These are phyloP conservation scores for Fusarium lateritium DNA, from an alignment of 2,329 filamentous ascomycete genomes.

Conservation along the genomic window DNA sequence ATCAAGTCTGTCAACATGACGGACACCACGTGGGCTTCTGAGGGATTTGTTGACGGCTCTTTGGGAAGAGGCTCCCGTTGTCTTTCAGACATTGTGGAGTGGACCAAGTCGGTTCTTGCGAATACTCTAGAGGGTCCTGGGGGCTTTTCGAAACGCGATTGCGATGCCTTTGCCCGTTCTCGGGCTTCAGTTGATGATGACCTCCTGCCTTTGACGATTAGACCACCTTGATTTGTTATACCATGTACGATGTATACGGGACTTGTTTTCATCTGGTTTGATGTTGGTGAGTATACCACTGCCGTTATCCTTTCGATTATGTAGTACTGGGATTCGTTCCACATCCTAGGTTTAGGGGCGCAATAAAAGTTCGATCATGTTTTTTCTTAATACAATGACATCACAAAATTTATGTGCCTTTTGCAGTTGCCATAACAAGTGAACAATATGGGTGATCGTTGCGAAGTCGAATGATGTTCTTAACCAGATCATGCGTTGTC, in stretches of 20 bases:
- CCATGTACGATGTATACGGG: conserved; percentile 31
- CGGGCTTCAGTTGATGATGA: conserved; percentile 38
- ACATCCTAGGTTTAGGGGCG: conserved; percentile 45
- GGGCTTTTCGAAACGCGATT: conserved; percentile 52
- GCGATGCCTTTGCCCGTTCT: conserved; percentile 37
- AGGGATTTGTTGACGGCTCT: conserved; percentile 59
- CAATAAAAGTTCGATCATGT: conserved; percentile 50
- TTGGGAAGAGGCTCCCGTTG: conserved; percentile 49
- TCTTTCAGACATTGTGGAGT: conserved; percentile 40
- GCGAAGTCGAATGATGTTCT: conserved; percentile 21
- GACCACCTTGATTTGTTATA: conserved; percentile 34
- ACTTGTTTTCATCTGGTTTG: conserved; percentile 42
- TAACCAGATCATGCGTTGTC: conserved; percentile 27
- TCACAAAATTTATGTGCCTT: background rate
- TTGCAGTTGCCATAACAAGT: conserved; percentile 15
- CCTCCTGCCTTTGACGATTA: conserved; percentile 33
- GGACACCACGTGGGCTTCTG: conserved; percentile 56
- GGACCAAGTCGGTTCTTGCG: conserved; percentile 54
- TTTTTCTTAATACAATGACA: conserved; percentile 29
- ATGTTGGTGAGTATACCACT: conserved; percentile 50
- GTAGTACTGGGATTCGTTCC: conserved; percentile 36
- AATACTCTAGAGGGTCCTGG: conserved; percentile 58
- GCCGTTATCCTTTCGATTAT: conserved; percentile 45
- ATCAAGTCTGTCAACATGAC: conserved; percentile 46
- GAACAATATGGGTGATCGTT: conserved; percentile 10